phyloP scores from a whole-genome alignment of 345 rosid species.

The Arabis hirsuta region DNA sequence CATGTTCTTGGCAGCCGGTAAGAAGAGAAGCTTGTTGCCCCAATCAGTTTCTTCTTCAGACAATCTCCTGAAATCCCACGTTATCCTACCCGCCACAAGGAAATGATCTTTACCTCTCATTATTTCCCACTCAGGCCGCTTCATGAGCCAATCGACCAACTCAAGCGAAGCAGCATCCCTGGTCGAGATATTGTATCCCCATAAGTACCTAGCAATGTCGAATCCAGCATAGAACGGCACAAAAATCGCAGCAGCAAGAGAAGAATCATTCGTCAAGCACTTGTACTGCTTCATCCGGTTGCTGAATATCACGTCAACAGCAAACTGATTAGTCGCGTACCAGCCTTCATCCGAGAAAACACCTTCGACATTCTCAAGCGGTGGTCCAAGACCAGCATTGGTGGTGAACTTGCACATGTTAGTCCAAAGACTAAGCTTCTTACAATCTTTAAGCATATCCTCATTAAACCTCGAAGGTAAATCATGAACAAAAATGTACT shows the following conservation, averaged over 20 bases:
- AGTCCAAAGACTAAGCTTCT: conserved; percentile 84
- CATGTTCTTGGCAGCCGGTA: conserved; percentile 90
- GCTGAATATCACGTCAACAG: conserved; percentile 82
- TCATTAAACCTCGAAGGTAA: conserved; percentile 80
- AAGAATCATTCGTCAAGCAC: conserved; percentile 82
- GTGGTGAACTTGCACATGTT: conserved; percentile 88
- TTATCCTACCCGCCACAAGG: conserved; percentile 86
- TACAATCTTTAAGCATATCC: conserved; percentile 85
- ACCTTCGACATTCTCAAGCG: conserved; percentile 75
- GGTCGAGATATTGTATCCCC: conserved; percentile 73
- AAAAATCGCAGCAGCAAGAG: conserved; percentile 80
- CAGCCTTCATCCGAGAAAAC: conserved; percentile 83
- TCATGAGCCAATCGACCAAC: conserved; percentile 84
- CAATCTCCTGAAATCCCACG: conserved; percentile 93
- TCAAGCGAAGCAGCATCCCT: conserved; percentile 89
- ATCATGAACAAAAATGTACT: conserved; percentile 79
- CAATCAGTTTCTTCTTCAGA: conserved; percentile 73
- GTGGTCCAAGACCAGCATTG: conserved; percentile 85
- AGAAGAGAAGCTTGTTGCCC: conserved; percentile 89
- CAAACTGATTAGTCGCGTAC: conserved; percentile 89
- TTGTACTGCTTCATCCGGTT: conserved; percentile 88
- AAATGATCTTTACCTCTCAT: conserved; percentile 92
- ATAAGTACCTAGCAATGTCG: conserved; percentile 79
- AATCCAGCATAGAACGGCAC: conserved; percentile 94
- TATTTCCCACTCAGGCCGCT: conserved; percentile 83